Base-by-base conservation (phyloP, 164 flowering plant species). In the Saururus chinensis region DNA sequence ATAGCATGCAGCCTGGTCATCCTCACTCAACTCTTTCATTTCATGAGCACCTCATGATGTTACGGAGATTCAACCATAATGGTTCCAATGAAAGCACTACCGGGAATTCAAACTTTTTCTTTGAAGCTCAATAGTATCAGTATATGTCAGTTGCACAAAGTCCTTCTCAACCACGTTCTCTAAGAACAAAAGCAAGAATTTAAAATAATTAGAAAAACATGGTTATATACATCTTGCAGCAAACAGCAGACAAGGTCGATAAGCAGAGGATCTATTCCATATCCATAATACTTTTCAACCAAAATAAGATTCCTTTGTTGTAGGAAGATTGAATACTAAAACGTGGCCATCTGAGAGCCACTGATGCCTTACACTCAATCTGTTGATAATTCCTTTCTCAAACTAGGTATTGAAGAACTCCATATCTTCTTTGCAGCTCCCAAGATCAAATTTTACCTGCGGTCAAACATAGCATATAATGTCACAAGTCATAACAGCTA, bases 371-470 rank as follows among this genome's bases (percentile, higher is more conserved):
- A 93, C 97, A 76, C 61, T 89, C 66, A 95, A 73, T 66, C 99
- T 81, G 57, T 74, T 70, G 67, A 91, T 76, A 67, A 95, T 91
- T 74, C 96, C 97, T 76, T 95, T 82, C 82, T 95, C 96, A 61
- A 95, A 81, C 97, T 96, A 91, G 24, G 85, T 81, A 68, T 95
- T 82, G 76, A 95, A 91, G 68, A 95, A 95, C 20, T 87, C 96
- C 99, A 95, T 88, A 76, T 95, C 99, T 76, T 95, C 99, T 77
- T 89, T 83, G 88, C 97, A 95, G 70, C 87, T 87, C 41, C 91
- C 96, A 37, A 91, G 87, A 55, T 89, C 57, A 70, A 84, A 71
- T 69, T 68, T 82, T 67, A 93, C 96, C 99, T 93, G 67, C 62
- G 67, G 78, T 30, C 40, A 12, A 75, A 60, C 64, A 71, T 52